A percentile compares a stretch with the other conserved stretches of the same genome.
phyloP scores from a whole-genome alignment of 371 early-diverging fungal species.

The Mucor lusitanicus region DNA sequence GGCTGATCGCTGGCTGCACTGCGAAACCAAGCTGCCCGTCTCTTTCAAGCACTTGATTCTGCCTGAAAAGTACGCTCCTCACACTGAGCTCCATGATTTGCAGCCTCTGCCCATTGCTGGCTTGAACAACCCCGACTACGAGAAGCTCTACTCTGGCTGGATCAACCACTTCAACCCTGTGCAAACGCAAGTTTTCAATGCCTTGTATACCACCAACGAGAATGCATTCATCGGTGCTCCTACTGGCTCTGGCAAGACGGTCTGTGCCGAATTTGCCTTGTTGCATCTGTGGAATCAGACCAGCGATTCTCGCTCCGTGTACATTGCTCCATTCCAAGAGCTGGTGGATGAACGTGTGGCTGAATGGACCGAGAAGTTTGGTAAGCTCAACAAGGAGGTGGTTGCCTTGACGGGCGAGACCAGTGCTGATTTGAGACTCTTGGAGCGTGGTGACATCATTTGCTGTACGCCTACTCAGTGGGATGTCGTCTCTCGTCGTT shows the following conservation, averaged over 20 bases:
- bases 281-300: constrained; percentile 76
- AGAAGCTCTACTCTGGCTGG: constrained; percentile 63
- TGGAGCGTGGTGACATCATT: constrained; percentile 90
- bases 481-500: constrained; percentile 96
- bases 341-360: constrained; percentile 76
- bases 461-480: constrained; percentile 97
- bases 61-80: constrained; percentile 92
- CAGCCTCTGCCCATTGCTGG: constrained; percentile 87
- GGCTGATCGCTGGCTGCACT: constrained; percentile 94
- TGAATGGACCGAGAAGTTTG: constrained; percentile 84
- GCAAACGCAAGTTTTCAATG: constrained; percentile 95
- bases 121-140: constrained; percentile 73
- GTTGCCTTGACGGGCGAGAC: constrained; percentile 95
- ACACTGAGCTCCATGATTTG: constrained; percentile 92
- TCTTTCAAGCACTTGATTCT: constrained; percentile 91
- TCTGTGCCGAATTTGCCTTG: constrained; percentile 95
- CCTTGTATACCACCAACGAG: constrained; percentile 88
- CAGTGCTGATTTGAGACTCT: constrained; percentile 83
- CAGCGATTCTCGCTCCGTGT: constrained; percentile 78
- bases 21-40: constrained; percentile 87
- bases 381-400: constrained; percentile 71
- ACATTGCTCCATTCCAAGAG: constrained; percentile 92
- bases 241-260: constrained; percentile 96
- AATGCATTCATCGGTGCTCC: constrained; percentile 97
- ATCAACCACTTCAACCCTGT: constrained; percentile 91